Evolutionary conservation across 768 basidiomycete genomes (phyloP).

Genomic region (Lentinus brumalis): DNA sequence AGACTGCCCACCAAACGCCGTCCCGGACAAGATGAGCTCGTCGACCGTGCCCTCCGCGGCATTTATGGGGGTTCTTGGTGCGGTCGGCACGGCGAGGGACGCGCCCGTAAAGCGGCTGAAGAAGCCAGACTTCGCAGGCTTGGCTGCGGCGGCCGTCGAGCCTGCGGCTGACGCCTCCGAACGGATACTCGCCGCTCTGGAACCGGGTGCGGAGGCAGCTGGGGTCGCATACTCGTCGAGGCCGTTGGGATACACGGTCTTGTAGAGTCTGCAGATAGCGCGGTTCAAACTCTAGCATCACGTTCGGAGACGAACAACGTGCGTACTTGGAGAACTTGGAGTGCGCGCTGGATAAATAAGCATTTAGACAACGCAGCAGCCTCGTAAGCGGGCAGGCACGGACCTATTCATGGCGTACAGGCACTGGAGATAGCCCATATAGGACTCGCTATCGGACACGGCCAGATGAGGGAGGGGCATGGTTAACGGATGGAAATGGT

Average conservation of each 20-base stretch:
- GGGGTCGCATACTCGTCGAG: conserved; percentile 31
- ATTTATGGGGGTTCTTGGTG: conserved; percentile 25
- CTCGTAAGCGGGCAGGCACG: neutral
- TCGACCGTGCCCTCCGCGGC: conserved; percentile 59
- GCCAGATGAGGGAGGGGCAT: conserved; percentile 2
- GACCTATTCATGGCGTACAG: conserved; percentile 68
- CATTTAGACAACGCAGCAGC: neutral
- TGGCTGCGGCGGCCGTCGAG: conserved; percentile 10
- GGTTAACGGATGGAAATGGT: conserved; percentile 7
- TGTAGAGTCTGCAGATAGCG: conserved; percentile 25
- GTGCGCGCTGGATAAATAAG: conserved; percentile 51
- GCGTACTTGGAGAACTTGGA: conserved; percentile 70
- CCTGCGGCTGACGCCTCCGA: conserved; percentile 23
- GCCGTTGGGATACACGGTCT: conserved; percentile 32
- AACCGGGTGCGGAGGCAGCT: conserved; percentile 24
- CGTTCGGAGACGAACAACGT: conserved; percentile 4
- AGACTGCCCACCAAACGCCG: conserved; percentile 62
- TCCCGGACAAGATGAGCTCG: conserved; percentile 72
- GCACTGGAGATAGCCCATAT: conserved; percentile 79
- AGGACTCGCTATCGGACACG: conserved; percentile 57
- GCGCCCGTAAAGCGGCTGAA: conserved; percentile 30
- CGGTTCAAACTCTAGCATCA: conserved; percentile 4
- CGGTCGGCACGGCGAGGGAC: conserved; percentile 22
- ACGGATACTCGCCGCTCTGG: conserved; percentile 27
- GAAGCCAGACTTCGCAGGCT: conserved; percentile 24